A percentile compares a stretch with the other conserved stretches of the same genome.
Conservation (phyloP, 2,329 filamentous ascomycete genomes). For the Pseudogymnoascus sp. region DNA sequence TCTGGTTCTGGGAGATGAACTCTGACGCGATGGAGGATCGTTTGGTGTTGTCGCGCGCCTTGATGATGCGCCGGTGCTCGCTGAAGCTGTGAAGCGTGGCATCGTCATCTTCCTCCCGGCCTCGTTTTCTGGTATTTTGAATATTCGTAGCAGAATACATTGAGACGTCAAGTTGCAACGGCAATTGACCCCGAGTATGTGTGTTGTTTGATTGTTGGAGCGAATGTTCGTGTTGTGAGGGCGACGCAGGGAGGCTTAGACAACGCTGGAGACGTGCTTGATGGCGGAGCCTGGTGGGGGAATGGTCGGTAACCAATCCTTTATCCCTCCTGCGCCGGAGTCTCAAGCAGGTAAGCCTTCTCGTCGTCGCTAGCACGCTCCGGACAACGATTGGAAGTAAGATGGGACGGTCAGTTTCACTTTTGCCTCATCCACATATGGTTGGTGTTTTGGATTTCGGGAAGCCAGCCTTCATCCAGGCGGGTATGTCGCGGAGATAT, state of each 20-base stretch:
- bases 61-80: conserved; percentile 21
- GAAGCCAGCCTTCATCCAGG: background rate
- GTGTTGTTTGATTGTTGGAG: background rate
- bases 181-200: background rate
- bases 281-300: background rate
- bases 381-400: background rate
- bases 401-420: background rate
- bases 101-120: conserved; percentile 20
- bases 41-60: conserved; percentile 2
- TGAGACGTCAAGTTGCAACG: background rate
- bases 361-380: background rate
- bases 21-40: background rate
- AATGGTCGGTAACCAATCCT: background rate
- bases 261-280: background rate
- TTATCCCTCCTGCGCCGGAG: background rate
- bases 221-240: background rate
- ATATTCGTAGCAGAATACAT: background rate
- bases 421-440: background rate
- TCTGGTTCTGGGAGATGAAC: conserved; percentile 13
- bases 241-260: background rate
- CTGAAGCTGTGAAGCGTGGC: conserved; percentile 21
- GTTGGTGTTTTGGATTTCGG: conserved; percentile 1
- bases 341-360: background rate
- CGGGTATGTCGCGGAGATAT: conserved; percentile 2
- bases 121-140: background rate